A percentile compares a stretch with the other conserved stretches of the same genome.
phyloP scores from a whole-genome alignment of 345 rosid species.

The Rhodomyrtus tomentosa region DNA sequence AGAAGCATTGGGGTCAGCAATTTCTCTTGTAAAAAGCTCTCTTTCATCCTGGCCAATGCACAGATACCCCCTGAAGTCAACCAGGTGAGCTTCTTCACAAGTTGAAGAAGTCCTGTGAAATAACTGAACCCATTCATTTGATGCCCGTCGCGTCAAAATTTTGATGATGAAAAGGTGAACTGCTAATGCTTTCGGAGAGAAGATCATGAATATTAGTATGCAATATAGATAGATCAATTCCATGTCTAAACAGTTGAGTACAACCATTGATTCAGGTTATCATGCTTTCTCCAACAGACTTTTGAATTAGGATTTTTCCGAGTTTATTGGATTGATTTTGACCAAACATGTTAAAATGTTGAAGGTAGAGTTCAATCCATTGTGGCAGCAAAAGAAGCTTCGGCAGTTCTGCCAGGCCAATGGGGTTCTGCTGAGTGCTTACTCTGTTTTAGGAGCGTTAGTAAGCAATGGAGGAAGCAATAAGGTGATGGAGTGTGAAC shows the following conservation, averaged over 20 bases:
- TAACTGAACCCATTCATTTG: neutral
- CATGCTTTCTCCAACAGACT: neutral
- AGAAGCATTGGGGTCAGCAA: slow-evolving; percentile 78
- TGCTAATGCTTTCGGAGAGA: neutral
- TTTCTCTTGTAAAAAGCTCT: slow-evolving; percentile 63
- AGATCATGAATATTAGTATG: neutral
- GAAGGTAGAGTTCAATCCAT: slow-evolving; percentile 83
- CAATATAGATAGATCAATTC: neutral
- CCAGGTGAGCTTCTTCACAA: slow-evolving; percentile 35
- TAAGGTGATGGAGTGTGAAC: slow-evolving; percentile 48
- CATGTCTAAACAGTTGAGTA: neutral
- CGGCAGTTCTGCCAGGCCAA: slow-evolving; percentile 47
- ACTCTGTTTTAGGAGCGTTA: slow-evolving; percentile 50
- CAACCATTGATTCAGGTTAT: neutral
- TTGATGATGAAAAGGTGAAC: neutral
- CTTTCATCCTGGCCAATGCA: slow-evolving; percentile 44
- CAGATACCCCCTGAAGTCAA: slow-evolving; percentile 65
- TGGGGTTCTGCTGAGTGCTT: slow-evolving; percentile 44
- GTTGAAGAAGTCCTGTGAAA: neutral
- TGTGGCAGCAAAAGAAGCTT: slow-evolving; percentile 68
- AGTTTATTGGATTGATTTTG: neutral
- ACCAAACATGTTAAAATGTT: neutral
- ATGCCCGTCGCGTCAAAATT: neutral
- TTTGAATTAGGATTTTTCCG: neutral
- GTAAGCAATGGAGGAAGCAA: slow-evolving; percentile 61